Base-by-base conservation (phyloP, 164 flowering plant species). In the Vitis cinerea region DNA sequence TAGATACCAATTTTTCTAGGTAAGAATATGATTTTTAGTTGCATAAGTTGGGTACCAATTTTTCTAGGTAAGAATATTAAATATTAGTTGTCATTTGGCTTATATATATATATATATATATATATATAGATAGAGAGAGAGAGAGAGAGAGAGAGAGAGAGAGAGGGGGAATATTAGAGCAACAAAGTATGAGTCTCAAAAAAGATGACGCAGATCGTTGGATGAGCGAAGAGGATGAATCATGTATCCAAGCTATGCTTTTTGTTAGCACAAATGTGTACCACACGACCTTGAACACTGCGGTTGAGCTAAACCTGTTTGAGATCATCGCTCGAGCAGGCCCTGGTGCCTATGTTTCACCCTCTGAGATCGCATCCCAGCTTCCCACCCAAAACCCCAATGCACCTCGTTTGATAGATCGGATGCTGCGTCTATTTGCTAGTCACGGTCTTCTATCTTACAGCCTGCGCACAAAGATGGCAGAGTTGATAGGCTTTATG, bases 291-390 rank as follows among this genome's bases (percentile, higher is more conserved):
- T 23, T 70, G 37, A 70, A 53, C 3, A 50, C 72, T 0, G 72
- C 72, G 15, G 27, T 71, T 2, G 73, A 72, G 48, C 79, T 77
- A 50, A 47, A 72, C 29, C 11, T 77, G 31, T 64, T 77, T 8
- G 76, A 77, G 44, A 73, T 72, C 50, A 72, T 77, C 27, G 64
- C 69, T 19, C 49, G 44, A 23, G 76, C 73, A 50, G 73, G 76
- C 37, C 62, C 60, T 1, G 73, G 65, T 11, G 73, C 73, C 0
- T 53, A 57, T 17, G 69, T 76, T n/a, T 66, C 81, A 4, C 48
- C 80, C 1, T 14, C 49, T 6, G 77, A 79, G 53, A 79, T 83
- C 12, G 81, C 75, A 0, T 54, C 76, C 13, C 71, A 75, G 5
- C 61, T 83, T 9, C 67, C 70, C 0, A 60, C 72, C 14, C 15